Evolutionary conservation across 148 eudicot genomes (phyloP).

Genomic region (Agrostemma githago): DNA sequence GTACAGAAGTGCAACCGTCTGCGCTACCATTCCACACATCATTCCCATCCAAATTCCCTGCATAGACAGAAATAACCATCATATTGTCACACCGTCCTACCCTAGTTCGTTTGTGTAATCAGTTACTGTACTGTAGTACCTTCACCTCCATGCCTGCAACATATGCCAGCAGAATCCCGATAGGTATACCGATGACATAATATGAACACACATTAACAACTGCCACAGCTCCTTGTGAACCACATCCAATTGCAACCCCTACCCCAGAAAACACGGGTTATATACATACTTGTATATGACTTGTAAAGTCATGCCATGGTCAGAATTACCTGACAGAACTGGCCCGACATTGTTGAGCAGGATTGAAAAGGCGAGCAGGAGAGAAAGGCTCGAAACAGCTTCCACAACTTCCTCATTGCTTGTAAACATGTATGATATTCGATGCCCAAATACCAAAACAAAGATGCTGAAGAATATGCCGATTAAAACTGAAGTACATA

Average conservation of each 20-base stretch:
- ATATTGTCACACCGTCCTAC: background rate
- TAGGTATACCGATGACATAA: conserved; percentile 49
- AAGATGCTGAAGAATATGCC: conserved; percentile 41
- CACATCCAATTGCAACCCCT: conserved; percentile 58
- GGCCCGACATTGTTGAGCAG: conserved; percentile 60
- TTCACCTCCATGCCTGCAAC: conserved; percentile 36
- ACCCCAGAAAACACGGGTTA: background rate
- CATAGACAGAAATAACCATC: background rate
- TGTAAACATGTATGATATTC: conserved; percentile 60
- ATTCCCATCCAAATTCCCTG: conserved; percentile 75
- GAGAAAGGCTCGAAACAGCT: conserved; percentile 55
- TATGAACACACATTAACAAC: conserved; percentile 40
- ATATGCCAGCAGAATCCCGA: conserved; percentile 49
- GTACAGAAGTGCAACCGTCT: conserved; percentile 41
- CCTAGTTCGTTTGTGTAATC: background rate
- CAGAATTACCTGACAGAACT: conserved; percentile 68
- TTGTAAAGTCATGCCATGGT: too few relatives aligned
- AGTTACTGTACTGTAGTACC: conserved; percentile 20
- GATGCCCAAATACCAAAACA: conserved; percentile 30
- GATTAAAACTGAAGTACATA: conserved; percentile 41
- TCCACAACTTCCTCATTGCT: conserved; percentile 45
- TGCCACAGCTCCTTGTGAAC: conserved; percentile 47
- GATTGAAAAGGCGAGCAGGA: conserved; percentile 51
- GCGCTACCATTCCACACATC: conserved; percentile 48
- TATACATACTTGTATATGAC: too few relatives aligned